phyloP scores from a whole-genome alignment of 2,329 filamentous ascomycete species.

The Blastomyces percursus region DNA sequence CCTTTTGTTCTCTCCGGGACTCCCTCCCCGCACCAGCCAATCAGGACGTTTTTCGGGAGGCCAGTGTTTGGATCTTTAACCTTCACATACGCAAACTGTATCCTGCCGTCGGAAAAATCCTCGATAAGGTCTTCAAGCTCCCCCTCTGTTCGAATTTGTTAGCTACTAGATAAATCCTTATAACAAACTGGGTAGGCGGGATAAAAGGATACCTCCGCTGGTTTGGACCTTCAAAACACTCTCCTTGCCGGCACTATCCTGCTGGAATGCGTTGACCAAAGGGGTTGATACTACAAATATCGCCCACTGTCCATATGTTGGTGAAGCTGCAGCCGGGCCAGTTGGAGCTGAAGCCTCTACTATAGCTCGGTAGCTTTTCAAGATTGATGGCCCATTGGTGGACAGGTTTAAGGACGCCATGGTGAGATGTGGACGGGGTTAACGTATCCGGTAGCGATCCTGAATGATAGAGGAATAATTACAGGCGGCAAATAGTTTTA shows the following conservation, averaged over 20 bases:
- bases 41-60: constrained; percentile 83
- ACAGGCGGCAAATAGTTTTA: background rate
- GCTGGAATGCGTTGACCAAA: constrained; percentile 82
- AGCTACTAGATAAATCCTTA: constrained; percentile 13
- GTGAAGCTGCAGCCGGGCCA: constrained; percentile 52
- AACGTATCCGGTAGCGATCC: background rate
- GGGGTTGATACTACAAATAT: constrained; percentile 89
- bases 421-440: background rate
- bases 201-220: constrained; percentile 57
- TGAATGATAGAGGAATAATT: background rate
- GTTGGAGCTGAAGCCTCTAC: constrained; percentile 50
- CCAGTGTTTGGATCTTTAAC: constrained; percentile 88
- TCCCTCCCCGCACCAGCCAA: constrained; percentile 94
- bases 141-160: constrained; percentile 52
- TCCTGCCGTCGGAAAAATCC: constrained; percentile 90
- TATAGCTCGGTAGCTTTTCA: constrained; percentile 61
- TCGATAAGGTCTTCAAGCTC: constrained; percentile 83
- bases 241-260: constrained; percentile 70
- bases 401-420: constrained; percentile 78
- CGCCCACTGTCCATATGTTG: constrained; percentile 85
- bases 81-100: constrained; percentile 95
- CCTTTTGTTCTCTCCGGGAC: constrained; percentile 98
- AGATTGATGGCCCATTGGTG: constrained; percentile 67
- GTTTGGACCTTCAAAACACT: constrained; percentile 90
- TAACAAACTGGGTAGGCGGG: background rate